phyloP scores from a whole-genome alignment of 495 filamentous ascomycete genomes.

The Neurospora discreta region DNA sequence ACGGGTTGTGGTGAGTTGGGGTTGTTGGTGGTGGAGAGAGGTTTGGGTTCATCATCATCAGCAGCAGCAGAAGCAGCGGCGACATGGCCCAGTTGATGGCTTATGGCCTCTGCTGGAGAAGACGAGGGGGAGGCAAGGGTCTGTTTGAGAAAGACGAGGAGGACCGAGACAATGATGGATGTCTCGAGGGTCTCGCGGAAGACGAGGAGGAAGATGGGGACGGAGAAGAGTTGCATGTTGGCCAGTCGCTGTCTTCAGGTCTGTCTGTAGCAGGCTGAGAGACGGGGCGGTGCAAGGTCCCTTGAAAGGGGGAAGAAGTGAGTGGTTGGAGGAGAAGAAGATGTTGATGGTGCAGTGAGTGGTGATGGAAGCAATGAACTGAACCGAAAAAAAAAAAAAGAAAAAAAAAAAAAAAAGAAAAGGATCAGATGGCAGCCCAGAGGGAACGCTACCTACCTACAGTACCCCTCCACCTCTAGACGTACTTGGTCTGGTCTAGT shows the following conservation, averaged over 20 bases:
- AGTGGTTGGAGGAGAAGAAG: too few relatives aligned
- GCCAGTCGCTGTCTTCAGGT: neutral
- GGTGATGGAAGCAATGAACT: too few relatives aligned
- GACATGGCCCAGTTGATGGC: neutral
- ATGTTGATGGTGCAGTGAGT: too few relatives aligned
- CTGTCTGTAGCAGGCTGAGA: neutral
- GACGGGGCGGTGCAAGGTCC: neutral
- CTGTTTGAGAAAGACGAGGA: conserved; percentile 74
- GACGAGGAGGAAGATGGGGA: conserved; percentile 74
- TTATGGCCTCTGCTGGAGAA: conserved; percentile 33
- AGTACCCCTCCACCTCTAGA: too few relatives aligned
- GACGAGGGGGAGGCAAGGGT: conserved; percentile 44
- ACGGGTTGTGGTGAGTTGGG: neutral
- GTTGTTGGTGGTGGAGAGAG: neutral
- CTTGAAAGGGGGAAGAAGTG: neutral
- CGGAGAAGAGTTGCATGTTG: conserved; percentile 45
- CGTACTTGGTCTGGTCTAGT: too few relatives aligned
- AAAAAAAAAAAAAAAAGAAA: too few relatives aligned
- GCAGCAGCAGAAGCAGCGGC: too few relatives aligned
- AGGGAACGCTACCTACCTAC: too few relatives aligned
- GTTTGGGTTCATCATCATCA: neutral
- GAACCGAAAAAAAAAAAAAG: too few relatives aligned
- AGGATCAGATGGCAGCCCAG: too few relatives aligned
- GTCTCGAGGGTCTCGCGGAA: conserved; percentile 80
- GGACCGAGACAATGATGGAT: conserved; percentile 68